A percentile compares a stretch with the other conserved stretches of the same genome.
These are phyloP conservation scores for Tuber microsphaerosporum DNA, from an alignment of 495 filamentous ascomycete genomes.

Conservation along the genomic window DNA sequence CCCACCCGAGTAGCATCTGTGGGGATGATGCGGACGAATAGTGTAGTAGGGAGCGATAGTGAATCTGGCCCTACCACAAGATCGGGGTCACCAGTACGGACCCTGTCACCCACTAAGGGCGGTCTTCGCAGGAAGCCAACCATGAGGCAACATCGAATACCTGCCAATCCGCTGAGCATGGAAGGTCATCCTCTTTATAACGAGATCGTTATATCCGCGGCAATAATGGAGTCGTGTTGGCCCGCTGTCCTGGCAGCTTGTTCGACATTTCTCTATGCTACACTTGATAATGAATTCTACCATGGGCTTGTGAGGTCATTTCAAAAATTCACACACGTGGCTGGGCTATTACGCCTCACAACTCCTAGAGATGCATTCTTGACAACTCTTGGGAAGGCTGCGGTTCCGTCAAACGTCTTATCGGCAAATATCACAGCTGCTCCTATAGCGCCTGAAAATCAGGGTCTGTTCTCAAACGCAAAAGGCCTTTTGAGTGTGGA, in stretches of 20 bases:
- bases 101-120: constrained; percentile 42
- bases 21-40: constrained; percentile 10
- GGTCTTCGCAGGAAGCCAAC: constrained; percentile 47
- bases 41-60: constrained; percentile 42
- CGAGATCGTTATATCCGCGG: constrained; percentile 66
- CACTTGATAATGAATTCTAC: constrained; percentile 89
- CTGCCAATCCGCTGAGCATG: constrained; percentile 70
- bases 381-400: constrained; percentile 85
- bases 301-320: constrained; percentile 87
- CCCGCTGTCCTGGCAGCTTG: constrained; percentile 88
- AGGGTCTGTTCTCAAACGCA: constrained; percentile 55
- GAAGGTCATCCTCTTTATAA: constrained; percentile 61
- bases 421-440: constrained; percentile 51
- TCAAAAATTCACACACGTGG: constrained; percentile 92
- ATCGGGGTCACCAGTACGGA: constrained; percentile 44
- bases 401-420: constrained; percentile 70
- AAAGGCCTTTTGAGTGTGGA: constrained; percentile 62
- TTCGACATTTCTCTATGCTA: constrained; percentile 87
- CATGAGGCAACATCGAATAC: constrained; percentile 57
- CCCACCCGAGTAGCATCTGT: constrained; percentile 16
- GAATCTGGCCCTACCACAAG: constrained; percentile 42
- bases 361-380: constrained; percentile 92
- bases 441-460: constrained; percentile 32
- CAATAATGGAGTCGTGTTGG: constrained; percentile 86
- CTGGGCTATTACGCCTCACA: constrained; percentile 71